These are phyloP conservation scores for Phytopythium mirpurense DNA, from an alignment of 352 stramenopile genomes.

Conservation along the genomic window DNA sequence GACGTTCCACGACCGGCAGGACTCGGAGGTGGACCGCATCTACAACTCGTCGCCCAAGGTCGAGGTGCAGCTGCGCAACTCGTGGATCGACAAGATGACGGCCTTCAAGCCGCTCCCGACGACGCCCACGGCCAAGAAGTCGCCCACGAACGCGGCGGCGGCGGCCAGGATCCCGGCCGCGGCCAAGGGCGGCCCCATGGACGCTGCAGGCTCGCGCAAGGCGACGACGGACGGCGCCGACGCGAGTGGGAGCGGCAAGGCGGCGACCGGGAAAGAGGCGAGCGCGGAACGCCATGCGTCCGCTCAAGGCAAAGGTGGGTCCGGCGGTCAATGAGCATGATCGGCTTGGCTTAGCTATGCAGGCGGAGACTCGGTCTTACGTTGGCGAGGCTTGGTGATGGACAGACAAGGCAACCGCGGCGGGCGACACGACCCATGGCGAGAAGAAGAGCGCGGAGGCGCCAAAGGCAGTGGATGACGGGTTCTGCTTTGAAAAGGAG, in stretches of 20 bases:
- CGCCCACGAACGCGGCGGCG: constrained; percentile 16
- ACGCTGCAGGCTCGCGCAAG: constrained; percentile 13
- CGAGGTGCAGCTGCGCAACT: constrained; percentile 81
- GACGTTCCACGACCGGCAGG: constrained; percentile 85
- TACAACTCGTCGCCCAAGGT: constrained; percentile 89
- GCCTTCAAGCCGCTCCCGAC: constrained; percentile 54
- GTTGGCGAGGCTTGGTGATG: neutral
- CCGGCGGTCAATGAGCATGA: too few relatives aligned
- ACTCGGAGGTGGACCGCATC: constrained; percentile 88
- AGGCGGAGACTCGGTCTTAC: too few relatives aligned
- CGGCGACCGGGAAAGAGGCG: neutral
- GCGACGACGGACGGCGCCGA: constrained; percentile 12
- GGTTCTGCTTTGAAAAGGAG: constrained; percentile 70
- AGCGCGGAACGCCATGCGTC: neutral
- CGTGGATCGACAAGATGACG: constrained; percentile 86
- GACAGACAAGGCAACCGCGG: constrained; percentile 21
- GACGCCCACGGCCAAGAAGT: constrained; percentile 38
- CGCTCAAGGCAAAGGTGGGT: neutral
- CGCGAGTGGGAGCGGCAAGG: neutral
- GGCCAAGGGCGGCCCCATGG: constrained; percentile 3
- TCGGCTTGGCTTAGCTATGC: too few relatives aligned
- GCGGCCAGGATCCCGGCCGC: constrained; percentile 4
- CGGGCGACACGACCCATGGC: constrained; percentile 7
- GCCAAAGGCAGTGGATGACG: constrained; percentile 29
- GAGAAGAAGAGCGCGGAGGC: constrained; percentile 6